Evolutionary conservation across 169 alveolate species (phyloP), one percentile per base, ranked within the genome.

Genomic region (Eimeria sp.): DNA sequence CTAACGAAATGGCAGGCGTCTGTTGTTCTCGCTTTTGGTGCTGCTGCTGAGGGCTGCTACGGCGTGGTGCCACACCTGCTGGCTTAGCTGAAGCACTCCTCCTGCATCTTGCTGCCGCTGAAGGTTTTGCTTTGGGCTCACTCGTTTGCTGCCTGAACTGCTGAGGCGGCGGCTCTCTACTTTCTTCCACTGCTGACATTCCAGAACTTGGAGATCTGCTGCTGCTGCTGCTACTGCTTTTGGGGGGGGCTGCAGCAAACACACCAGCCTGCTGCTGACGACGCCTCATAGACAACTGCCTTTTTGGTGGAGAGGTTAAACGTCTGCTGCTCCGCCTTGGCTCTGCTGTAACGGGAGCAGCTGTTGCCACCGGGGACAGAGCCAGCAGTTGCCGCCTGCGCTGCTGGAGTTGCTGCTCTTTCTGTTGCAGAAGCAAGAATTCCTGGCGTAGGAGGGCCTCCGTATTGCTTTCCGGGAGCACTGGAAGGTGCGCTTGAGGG

Each of bases 221-320:
- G 90, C 66, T 82, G 72, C 74, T 82, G 90, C 87, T 77, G 87
- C 80, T 30, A 13, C 72, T 82, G 66, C 90, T 56, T 56, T 82
- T 82, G 33, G 90, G 90, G 54, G 54, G 90, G 33, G 74, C 90
- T 54, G 90, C 90, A n/a, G 54, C 90, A 56, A 82, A 82, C 52
- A 82, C 90, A 82, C 74, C 72, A 30, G 90, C 90, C 49, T n/a
- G 90, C 90, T 82, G 90, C 72, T 56, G 90, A 27, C 72, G 66
- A 20, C 87, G 87, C 40, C 87, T 77, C 87, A 77, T 46, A 27
- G 87, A 77, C 90, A 82, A 82, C 74, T 52, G 90, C 52, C 72
- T 52, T 49, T 0, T 56, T 54, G 54, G 23, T 27, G 90, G 90
- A 30, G 90, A 56, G 52, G 72, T 33, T 23, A 33, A 11, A 23